These are phyloP conservation scores for Helotiales sp. DNA, from an alignment of 2,329 filamentous ascomycete species.

Conservation along the genomic window DNA sequence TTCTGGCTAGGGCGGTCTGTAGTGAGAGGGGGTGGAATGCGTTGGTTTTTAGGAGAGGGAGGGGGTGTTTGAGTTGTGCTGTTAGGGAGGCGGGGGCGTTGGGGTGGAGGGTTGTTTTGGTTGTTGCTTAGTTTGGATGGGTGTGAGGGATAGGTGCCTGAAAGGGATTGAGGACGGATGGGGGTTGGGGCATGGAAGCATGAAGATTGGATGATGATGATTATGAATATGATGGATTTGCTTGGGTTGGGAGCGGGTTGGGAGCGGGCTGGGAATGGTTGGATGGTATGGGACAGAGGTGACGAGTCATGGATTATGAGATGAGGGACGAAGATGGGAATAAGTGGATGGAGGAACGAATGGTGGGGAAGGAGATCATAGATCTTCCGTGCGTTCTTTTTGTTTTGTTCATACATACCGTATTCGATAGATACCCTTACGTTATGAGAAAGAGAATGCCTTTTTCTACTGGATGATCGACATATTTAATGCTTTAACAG, in stretches of 20 bases:
- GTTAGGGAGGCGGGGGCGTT: slow-evolving; percentile 73
- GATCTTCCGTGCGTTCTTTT: background rate
- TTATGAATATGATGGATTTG: background rate
- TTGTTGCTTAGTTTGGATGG: slow-evolving; percentile 18
- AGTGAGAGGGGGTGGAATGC: slow-evolving; percentile 75
- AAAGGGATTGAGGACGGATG: background rate
- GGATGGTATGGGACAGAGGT: too few relatives aligned
- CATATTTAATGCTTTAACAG: too few relatives aligned
- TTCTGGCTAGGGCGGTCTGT: slow-evolving; percentile 71
- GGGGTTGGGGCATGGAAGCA: background rate
- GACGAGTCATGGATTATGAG: too few relatives aligned
- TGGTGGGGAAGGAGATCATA: background rate
- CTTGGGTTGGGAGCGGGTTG: background rate
- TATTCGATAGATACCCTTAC: background rate
- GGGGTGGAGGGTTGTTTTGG: slow-evolving; percentile 49
- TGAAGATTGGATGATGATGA: background rate
- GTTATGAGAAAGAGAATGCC: background rate
- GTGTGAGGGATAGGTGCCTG: background rate
- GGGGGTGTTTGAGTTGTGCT: slow-evolving; percentile 72
- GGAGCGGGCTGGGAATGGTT: too few relatives aligned
- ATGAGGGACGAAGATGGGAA: too few relatives aligned
- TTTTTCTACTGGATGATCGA: background rate
- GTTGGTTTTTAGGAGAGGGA: slow-evolving; percentile 63
- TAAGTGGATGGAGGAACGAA: background rate
- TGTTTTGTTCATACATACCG: background rate